phyloP scores from a whole-genome alignment of 129 eudicot species.

The Tanacetum coccineum region DNA sequence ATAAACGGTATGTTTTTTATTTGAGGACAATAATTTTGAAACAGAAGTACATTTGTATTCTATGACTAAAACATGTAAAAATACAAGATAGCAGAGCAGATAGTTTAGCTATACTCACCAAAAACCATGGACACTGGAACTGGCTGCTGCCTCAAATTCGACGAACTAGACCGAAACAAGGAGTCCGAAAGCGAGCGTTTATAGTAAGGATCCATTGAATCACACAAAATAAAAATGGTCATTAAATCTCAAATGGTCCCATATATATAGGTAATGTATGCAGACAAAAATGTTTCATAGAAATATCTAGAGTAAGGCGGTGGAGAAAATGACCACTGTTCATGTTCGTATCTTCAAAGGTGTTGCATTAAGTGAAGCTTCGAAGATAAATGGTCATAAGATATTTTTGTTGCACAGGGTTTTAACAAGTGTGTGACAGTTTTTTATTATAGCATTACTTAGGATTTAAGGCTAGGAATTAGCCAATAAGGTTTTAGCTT shows the following conservation, averaged over 20 bases:
- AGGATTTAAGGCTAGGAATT: neutral
- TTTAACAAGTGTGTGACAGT: constrained; percentile 2
- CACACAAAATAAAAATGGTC: neutral
- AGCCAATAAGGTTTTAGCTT: constrained; percentile 19
- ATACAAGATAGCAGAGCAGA: neutral
- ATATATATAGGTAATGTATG: constrained; percentile 22
- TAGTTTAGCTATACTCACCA: constrained; percentile 15
- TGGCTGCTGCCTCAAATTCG: constrained; percentile 13
- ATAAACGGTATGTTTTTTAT: no score
- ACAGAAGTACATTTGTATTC: no score
- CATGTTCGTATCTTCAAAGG: constrained; percentile 20
- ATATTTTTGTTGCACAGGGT: constrained; percentile 20
- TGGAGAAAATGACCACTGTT: constrained; percentile 23
- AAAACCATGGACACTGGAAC: constrained; percentile 2
- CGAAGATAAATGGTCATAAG: constrained; percentile 20
- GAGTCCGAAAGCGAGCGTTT: constrained; percentile 14
- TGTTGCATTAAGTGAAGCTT: constrained; percentile 13
- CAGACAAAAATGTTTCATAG: constrained; percentile 20
- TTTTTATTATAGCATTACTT: constrained; percentile 9
- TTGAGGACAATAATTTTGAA: no score
- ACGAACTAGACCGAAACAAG: constrained; percentile 5
- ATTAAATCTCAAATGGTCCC: neutral
- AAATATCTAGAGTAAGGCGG: constrained; percentile 42
- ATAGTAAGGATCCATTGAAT: constrained; percentile 9
- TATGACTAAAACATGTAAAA: neutral